Conservation (phyloP, 179 eudicot species). For the Beta macrorhiza region DNA sequence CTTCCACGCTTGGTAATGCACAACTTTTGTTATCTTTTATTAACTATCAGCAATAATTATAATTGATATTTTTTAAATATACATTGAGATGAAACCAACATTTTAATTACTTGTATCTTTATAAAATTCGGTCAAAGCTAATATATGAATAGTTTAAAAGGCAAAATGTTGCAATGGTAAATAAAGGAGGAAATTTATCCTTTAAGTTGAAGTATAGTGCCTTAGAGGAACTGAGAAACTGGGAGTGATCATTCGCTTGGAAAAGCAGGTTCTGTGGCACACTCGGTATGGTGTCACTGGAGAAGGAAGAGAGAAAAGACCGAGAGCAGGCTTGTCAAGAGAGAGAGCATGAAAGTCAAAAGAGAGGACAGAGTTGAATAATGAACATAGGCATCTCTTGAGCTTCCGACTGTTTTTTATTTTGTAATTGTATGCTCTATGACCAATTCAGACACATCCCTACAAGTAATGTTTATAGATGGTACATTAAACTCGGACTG, state of each 20-base stretch:
- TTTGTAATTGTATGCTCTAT: neutral
- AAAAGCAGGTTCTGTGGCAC: neutral
- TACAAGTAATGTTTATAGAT: too few species aligned
- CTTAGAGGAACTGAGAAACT: neutral
- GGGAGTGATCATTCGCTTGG: neutral
- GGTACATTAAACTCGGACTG: neutral
- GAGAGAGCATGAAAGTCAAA: neutral
- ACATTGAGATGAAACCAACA: too few species aligned
- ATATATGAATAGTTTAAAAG: too few species aligned
- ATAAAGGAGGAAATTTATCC: too few species aligned
- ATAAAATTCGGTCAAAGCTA: too few species aligned
- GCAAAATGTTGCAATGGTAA: too few species aligned
- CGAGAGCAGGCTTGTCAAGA: neutral
- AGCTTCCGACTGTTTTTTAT: neutral
- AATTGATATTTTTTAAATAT: too few species aligned
- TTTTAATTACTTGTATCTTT: too few species aligned
- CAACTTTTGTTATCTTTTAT: too few species aligned
- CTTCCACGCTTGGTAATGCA: too few species aligned
- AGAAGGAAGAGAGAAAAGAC: neutral
- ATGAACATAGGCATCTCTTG: neutral
- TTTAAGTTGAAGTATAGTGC: too few species aligned
- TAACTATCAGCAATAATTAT: too few species aligned
- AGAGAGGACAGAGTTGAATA: neutral
- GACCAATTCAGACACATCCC: neutral
- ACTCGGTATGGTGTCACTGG: neutral